Evolutionary conservation across 2,329 filamentous ascomycete genomes (phyloP), one percentile per base, ranked within the genome.

Genomic region (Verticillium isaacii): DNA sequence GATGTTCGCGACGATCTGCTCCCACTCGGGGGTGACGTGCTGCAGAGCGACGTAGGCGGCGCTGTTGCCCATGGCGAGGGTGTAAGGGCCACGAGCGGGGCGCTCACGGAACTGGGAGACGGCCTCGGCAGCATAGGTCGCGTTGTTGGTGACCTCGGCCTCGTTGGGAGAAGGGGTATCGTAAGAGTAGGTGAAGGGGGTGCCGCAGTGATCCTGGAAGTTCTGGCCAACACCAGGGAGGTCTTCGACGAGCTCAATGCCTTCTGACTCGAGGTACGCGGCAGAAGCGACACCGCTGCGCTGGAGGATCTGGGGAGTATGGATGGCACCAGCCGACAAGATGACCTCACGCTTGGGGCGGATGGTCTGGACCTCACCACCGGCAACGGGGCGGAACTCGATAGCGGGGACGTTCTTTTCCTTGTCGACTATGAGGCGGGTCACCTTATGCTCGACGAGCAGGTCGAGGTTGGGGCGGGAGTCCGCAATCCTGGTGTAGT

Each of bases 221-320:
- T 81, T 79, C 65, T 82, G 73, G 5, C 82, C 83, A 1, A 85
- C 82, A 0, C 81, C 82, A 0, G 77, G 77, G 1, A 81, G 74
- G 55, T 82, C 75, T 4, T 74, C 73, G 4, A 84, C 63, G 2
- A 81, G 65, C 0, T 74, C 67, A 50, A 85, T 85, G 29, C 76
- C 70, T 56, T 79, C 74, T 15, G 73, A 68, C 12, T 75, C 60
- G 2, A 85, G 73, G 32, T 79, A 76, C 1, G 71, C 69, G 0
- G 70, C 71, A 1, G 79, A 75, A 0, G 80, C 81, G 36, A 85
- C 73, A 12, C 82, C 82, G 57, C 78, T 82, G 0, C 83, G 73
- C 70, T 82, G 80, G 2, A 85, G 77, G 6, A 85, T 74, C 65
- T 83, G 79, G 0, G 82, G 82, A 4, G 78, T 78, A 67, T 82